These are phyloP conservation scores for Geum urbanum DNA, from an alignment of 306 rosid genomes.

Conservation along the genomic window DNA sequence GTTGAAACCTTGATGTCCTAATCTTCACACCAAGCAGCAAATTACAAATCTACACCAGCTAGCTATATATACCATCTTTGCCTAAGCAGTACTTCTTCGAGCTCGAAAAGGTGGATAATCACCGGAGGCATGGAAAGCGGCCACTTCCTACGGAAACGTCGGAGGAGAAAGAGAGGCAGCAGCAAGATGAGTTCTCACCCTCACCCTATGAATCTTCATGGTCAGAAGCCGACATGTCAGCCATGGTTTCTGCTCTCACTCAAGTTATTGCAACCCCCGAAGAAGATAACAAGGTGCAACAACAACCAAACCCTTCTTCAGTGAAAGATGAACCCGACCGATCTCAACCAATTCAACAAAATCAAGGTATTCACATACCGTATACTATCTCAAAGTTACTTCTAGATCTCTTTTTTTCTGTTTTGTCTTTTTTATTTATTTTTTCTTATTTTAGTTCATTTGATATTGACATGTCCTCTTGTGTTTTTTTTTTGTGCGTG, in stretches of 20 bases:
- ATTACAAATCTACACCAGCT: background rate
- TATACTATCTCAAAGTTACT: background rate
- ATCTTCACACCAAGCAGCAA: slow-evolving; percentile 3
- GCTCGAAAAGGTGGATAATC: slow-evolving; percentile 54
- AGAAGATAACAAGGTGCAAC: slow-evolving; percentile 35
- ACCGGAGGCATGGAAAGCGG: slow-evolving; percentile 71
- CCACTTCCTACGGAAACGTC: slow-evolving; percentile 63
- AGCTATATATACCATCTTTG: background rate
- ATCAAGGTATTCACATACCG: slow-evolving; percentile 42
- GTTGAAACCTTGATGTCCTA: slow-evolving; percentile 18
- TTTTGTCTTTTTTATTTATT: too few relatives aligned
- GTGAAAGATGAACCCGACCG: slow-evolving; percentile 37
- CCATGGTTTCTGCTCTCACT: slow-evolving; percentile 55
- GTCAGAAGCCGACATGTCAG: slow-evolving; percentile 50
- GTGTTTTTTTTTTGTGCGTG: background rate
- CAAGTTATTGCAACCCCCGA: slow-evolving; percentile 42
- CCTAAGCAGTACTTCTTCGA: background rate
- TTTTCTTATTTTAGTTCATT: background rate
- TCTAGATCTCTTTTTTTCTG: background rate
- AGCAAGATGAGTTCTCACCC: slow-evolving; percentile 22
- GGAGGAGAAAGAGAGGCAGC: slow-evolving; percentile 53
- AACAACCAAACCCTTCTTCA: slow-evolving; percentile 14
- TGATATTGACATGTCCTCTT: slow-evolving; percentile 19
- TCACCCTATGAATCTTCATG: slow-evolving; percentile 34
- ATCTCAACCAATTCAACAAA: slow-evolving; percentile 42